phyloP scores from a whole-genome alignment of 2,329 filamentous ascomycete species.

The Microdochium nivale region DNA sequence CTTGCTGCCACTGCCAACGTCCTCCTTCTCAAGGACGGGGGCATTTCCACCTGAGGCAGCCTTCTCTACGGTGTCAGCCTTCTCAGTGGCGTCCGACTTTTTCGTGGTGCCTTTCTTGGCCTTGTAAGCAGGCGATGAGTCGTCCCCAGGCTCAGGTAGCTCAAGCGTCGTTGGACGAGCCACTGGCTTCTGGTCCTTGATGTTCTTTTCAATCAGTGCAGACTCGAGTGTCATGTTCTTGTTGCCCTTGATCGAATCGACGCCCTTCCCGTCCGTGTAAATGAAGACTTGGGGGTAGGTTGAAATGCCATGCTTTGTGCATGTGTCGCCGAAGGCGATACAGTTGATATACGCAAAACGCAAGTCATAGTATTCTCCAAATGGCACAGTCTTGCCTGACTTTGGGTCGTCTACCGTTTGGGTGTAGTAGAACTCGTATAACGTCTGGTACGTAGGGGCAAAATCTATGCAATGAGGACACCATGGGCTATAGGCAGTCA shows the following conservation, averaged over 20 bases:
- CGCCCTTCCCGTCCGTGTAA: conserved; percentile 67
- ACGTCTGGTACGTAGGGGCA: conserved; percentile 79
- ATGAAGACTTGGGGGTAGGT: conserved; percentile 72
- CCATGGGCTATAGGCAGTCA: conserved; percentile 38
- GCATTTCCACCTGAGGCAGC: conserved; percentile 22
- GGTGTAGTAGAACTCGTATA: conserved; percentile 93
- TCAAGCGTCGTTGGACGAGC: conserved; percentile 61
- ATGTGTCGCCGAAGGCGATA: conserved; percentile 72
- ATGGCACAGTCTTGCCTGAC: conserved; percentile 47
- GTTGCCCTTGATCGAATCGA: conserved; percentile 55
- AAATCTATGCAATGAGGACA: conserved; percentile 69
- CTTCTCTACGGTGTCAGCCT: conserved; percentile 20
- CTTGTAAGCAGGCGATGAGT: conserved; percentile 22
- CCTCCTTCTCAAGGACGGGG: conserved; percentile 12
- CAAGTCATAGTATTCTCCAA: conserved; percentile 80
- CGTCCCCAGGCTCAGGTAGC: conserved; percentile 64
- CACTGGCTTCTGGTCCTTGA: conserved; percentile 74
- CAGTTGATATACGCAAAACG: conserved; percentile 84
- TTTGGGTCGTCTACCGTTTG: conserved; percentile 56
- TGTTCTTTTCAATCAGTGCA: conserved; percentile 61
- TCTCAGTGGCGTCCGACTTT: conserved; percentile 5
- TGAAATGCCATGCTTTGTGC: conserved; percentile 55
- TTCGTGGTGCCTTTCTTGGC: neutral
- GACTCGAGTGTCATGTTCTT: conserved; percentile 61
- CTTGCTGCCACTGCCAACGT: conserved; percentile 8